Percentiles rank a stretch among this genome's conserved stretches.
Evolutionary conservation across 2,329 filamentous ascomycete species (phyloP).

Genomic region (Lasiodiplodia citricola): DNA sequence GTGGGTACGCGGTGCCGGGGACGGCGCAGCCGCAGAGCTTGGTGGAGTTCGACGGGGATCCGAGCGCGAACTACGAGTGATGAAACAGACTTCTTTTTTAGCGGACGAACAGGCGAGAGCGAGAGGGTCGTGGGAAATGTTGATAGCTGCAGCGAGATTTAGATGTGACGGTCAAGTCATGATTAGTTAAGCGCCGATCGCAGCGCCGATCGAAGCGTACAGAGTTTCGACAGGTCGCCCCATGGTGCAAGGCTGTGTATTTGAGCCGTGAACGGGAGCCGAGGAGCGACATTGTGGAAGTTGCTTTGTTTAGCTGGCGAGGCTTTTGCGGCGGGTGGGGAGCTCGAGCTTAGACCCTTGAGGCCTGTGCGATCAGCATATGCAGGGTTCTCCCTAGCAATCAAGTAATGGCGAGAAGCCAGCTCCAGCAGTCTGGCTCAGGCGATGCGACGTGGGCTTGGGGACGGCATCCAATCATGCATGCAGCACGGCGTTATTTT

Average conservation of each 20-base stretch:
- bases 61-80: slow-evolving; percentile 21
- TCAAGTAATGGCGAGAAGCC: no score
- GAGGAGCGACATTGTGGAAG: neutral
- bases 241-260: neutral
- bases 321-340: neutral
- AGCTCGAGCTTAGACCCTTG: neutral
- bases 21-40: slow-evolving; percentile 22
- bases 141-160: neutral
- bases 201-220: neutral
- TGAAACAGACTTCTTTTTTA: neutral
- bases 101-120: neutral
- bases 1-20: slow-evolving; percentile 19
- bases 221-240: neutral
- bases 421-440: no score
- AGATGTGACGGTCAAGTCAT: neutral
- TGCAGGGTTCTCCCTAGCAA: no score
- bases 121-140: neutral
- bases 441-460: no score
- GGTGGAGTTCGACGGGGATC: slow-evolving; percentile 13
- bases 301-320: neutral
- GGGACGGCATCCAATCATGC: no score
- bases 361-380: no score
- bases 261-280: neutral
- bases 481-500: no score
- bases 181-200: neutral